phyloP scores from a whole-genome alignment of 176 grass and related monocot genomes.

The Carex scoparia region DNA sequence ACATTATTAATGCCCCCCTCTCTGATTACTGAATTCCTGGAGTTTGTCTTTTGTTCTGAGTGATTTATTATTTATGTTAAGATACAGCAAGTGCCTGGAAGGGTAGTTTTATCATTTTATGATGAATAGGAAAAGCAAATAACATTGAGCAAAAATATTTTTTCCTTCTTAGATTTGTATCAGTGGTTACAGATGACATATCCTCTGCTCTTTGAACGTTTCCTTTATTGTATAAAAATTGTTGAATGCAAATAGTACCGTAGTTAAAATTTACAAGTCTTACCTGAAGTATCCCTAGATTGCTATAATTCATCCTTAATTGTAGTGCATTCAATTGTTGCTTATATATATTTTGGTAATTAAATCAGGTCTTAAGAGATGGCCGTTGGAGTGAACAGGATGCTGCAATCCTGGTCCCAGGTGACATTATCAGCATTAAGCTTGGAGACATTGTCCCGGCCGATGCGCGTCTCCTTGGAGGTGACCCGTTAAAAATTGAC shows the following conservation, averaged over 20 bases:
- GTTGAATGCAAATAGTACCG: neutral
- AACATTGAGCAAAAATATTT: neutral
- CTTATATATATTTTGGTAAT: neutral
- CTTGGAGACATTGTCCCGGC: constrained; percentile 87
- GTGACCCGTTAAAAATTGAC: constrained; percentile 84
- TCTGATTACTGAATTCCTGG: neutral
- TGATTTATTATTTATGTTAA: neutral
- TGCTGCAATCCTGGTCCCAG: constrained; percentile 67
- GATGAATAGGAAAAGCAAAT: neutral
- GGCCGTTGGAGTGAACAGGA: constrained; percentile 65
- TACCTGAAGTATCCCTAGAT: neutral
- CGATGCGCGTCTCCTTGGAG: constrained; percentile 73
- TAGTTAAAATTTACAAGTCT: neutral
- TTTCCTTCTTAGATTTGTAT: neutral
- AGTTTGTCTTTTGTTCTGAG: neutral
- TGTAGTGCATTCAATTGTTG: constrained; percentile 4
- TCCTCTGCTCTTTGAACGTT: neutral
- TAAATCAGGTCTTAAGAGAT: constrained; percentile 61
- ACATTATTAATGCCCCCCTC: neutral
- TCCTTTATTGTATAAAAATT: neutral
- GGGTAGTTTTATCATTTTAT: neutral
- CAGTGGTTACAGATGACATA: neutral
- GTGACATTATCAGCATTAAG: constrained; percentile 77
- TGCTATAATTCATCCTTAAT: neutral
- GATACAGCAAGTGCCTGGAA: neutral